These are phyloP conservation scores for Colletotrichum sp. DNA, from an alignment of 2,329 filamentous ascomycete genomes.

Conservation along the genomic window DNA sequence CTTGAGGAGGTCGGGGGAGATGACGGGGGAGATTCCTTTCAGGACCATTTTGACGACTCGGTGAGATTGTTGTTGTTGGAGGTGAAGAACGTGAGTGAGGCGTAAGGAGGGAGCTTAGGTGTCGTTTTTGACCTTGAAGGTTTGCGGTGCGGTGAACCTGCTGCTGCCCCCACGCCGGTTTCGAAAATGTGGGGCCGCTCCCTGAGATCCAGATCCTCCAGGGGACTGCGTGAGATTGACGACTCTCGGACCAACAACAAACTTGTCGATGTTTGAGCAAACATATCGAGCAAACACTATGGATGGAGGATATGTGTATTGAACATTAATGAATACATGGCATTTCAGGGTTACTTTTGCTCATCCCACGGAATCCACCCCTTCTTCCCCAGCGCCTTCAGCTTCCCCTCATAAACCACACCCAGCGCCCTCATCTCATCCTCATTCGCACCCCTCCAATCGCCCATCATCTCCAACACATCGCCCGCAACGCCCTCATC, in stretches of 20 bases:
- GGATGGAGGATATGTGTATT: not conserved
- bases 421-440: not conserved
- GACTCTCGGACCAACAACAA: not conserved
- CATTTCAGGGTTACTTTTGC: not conserved
- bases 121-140: not conserved
- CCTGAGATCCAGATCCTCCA: not conserved
- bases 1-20: constrained; percentile 18
- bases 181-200: not conserved
- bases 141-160: not conserved
- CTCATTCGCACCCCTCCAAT: not conserved
- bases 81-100: not conserved
- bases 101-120: not conserved
- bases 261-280: too few relatives aligned
- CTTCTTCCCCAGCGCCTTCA: not conserved
- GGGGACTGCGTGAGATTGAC: not conserved
- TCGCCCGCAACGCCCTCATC: not conserved
- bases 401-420: not conserved
- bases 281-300: not conserved
- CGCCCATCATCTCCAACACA: not conserved
- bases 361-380: not conserved
- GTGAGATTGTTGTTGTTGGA: not conserved
- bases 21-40: constrained; percentile 16
- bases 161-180: not conserved
- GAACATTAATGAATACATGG: not conserved
- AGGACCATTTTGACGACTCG: not conserved